Base-by-base conservation (phyloP, 352 stramenopile genomes). In the Poterioochromonas sp. region DNA sequence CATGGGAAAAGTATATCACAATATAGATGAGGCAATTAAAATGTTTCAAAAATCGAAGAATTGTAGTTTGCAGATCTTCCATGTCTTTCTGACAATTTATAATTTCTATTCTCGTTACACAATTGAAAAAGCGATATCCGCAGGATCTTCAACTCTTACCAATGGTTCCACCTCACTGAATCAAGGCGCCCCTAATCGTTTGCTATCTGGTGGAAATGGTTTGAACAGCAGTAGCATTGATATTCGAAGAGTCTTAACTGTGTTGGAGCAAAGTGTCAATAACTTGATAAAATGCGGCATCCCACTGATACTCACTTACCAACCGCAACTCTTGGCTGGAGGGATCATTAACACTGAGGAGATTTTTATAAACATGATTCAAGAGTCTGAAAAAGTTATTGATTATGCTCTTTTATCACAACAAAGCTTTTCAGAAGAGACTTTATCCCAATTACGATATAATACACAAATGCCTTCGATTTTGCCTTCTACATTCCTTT, bases 401-500 rank as follows among this genome's bases (percentile, higher is more conserved):
- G 58, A 68, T 40, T 68, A n/a, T n/a, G n/a, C n/a, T n/a, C n/a
- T 41, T 18, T 12, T 68, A 18, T 40, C 20, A 22, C 35, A 35
- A 20, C 58, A 68, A 18, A 35, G 8, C 12, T 15, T 71, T 5
- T 47, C 62, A 2, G 69, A 76, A n/a, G 69, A 76, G 8, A 32
- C 18, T 1, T 40, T 76, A 29, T 11, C 20, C 3, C 34, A 32
- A 43, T 40, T 76, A 35, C 69, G 69, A 29, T 76, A 76, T 63
- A 35, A 35, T 29, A 76, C 69, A 32, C 2, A 68, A 22, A 35
- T 76, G n/a, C 69, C 69, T 26, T 39, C 8, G 15, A 60, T 76
- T 35, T 34, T 76, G 44, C 69, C 69, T 26, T 62, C 69, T n/a
- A 35, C 69, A 40, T 29, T 76, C 3, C 12, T 76, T 29, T 76